Evolutionary conservation across 2,329 filamentous ascomycete species (phyloP).

Genomic region (Stemphylium beticola): DNA sequence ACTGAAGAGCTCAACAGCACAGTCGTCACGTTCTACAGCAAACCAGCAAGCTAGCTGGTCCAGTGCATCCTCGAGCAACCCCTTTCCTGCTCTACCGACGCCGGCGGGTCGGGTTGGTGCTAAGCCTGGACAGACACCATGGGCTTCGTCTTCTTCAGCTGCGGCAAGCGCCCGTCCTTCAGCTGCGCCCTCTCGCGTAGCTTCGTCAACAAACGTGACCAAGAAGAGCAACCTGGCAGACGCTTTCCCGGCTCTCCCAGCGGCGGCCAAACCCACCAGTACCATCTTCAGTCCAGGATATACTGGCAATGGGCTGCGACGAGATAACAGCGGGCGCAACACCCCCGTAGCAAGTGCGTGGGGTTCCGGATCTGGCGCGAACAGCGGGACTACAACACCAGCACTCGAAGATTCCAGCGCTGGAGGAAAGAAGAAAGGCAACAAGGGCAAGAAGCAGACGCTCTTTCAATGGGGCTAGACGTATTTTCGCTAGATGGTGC

Average conservation of each 20-base stretch:
- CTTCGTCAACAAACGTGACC: conserved; percentile 35
- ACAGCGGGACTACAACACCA: conserved; percentile 32
- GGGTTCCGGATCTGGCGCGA: conserved; percentile 41
- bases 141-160: conserved; percentile 42
- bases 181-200: conserved; percentile 45
- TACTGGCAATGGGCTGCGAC: conserved; percentile 52
- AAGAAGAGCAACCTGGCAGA: conserved; percentile 53
- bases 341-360: conserved; percentile 50
- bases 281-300: conserved; percentile 60
- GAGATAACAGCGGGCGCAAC: conserved; percentile 50
- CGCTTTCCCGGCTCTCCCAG: conserved; percentile 82
- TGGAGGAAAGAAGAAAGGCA: conserved; percentile 54
- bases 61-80: conserved; percentile 47
- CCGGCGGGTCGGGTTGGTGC: conserved; percentile 41
- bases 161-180: conserved; percentile 43
- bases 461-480: conserved; percentile 57
- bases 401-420: conserved; percentile 31
- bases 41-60: conserved; percentile 65
- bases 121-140: conserved; percentile 46
- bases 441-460: conserved; percentile 59
- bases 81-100: conserved; percentile 43
- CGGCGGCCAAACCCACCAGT: conserved; percentile 72
- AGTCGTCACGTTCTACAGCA: conserved; percentile 67
- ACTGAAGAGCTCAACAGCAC: conserved; percentile 72
- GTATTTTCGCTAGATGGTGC: not conserved